Evolutionary conservation across 495 filamentous ascomycete genomes (phyloP).

Genomic region (Penicillium cinerascens): DNA sequence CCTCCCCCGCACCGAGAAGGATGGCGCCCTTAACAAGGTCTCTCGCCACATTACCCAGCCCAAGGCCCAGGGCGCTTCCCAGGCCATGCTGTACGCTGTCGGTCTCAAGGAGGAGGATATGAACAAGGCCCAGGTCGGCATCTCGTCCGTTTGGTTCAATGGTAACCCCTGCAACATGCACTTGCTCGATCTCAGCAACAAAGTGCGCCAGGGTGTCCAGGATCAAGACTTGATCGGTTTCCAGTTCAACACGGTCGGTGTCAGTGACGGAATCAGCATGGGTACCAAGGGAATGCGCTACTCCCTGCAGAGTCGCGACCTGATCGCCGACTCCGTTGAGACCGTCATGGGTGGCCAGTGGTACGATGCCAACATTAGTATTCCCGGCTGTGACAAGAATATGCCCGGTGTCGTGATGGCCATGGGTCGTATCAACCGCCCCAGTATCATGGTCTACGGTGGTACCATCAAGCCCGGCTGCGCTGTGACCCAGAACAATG

Average conservation of each 20-base stretch:
- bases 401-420: slow-evolving; percentile 99
- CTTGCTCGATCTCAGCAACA: slow-evolving; percentile 78
- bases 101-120: slow-evolving; percentile 80
- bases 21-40: slow-evolving; percentile 66
- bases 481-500: slow-evolving; percentile 63
- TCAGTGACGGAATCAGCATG: slow-evolving; percentile 65
- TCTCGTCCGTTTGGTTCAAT: slow-evolving; percentile 84
- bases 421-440: slow-evolving; percentile 92
- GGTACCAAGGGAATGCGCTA: slow-evolving; percentile 80
- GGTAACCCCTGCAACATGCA: slow-evolving; percentile 99
- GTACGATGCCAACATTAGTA: slow-evolving; percentile 98
- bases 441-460: slow-evolving; percentile 95
- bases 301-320: slow-evolving; percentile 86
- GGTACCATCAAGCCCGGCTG: slow-evolving; percentile 92
- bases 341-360: slow-evolving; percentile 98
- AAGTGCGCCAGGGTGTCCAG: slow-evolving; percentile 80
- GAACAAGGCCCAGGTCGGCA: slow-evolving; percentile 93
- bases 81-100: slow-evolving; percentile 98
- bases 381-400: slow-evolving; percentile 99
- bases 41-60: slow-evolving; percentile 86
- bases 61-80: slow-evolving; percentile 94
- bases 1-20: slow-evolving; percentile 39
- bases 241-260: slow-evolving; percentile 98
- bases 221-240: slow-evolving; percentile 74
- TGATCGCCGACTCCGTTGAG: slow-evolving; percentile 97